Evolutionary conservation across 2,329 filamentous ascomycete genomes (phyloP).

Genomic region (Cordyceps cateniannulata): DNA sequence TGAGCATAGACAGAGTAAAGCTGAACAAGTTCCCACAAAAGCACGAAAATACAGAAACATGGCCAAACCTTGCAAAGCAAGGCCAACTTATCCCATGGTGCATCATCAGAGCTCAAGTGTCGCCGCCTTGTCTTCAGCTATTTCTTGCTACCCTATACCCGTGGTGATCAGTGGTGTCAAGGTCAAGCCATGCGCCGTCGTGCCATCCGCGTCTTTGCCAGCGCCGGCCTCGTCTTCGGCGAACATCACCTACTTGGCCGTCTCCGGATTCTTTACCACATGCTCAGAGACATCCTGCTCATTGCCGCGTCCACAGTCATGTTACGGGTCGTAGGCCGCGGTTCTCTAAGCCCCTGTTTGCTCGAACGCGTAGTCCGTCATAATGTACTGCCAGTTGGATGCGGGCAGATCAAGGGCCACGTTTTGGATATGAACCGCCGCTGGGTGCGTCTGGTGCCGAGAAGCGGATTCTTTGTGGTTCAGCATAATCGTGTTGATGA

Average conservation of each 20-base stretch:
- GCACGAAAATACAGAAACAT: no score
- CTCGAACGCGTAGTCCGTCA: conserved; percentile 69
- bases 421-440: conserved; percentile 57
- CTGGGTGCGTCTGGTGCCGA: conserved; percentile 71
- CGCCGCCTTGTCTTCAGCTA: no score
- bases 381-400: conserved; percentile 73
- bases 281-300: conserved; percentile 82
- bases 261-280: no score
- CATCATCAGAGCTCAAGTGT: no score
- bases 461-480: conserved; percentile 64
- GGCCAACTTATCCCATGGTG: no score
- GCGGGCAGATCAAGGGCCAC: conserved; percentile 70
- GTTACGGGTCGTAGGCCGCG: conserved; percentile 70
- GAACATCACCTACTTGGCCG: no score
- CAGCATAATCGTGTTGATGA: conserved; percentile 34
- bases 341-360: conserved; percentile 77
- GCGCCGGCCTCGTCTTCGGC: no score
- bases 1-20: no score
- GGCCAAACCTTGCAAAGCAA: no score
- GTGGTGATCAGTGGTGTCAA: conserved; percentile 86
- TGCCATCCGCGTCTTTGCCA: conserved; percentile 78
- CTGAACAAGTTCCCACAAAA: no score
- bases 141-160: no score
- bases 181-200: conserved; percentile 79
- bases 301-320: conserved; percentile 74